phyloP scores from a whole-genome alignment of 352 stramenopile species.

The Pythium sukuiense region DNA sequence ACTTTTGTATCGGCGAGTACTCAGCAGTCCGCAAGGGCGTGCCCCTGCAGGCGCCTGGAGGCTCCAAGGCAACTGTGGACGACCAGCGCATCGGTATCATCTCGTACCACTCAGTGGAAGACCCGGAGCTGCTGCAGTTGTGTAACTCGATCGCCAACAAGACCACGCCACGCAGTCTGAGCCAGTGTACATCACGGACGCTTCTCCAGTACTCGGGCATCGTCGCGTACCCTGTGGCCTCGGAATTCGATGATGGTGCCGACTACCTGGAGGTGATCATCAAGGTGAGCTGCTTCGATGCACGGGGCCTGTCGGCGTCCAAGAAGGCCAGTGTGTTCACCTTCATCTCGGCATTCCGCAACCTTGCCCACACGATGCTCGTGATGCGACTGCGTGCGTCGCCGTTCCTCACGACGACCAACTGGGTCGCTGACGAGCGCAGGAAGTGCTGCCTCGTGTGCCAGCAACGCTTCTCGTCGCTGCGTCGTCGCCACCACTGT shows the following conservation, averaged over 20 bases:
- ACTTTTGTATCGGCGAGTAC: slow-evolving; percentile 64
- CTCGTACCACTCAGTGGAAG: slow-evolving; percentile 66
- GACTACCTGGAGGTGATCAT: slow-evolving; percentile 60
- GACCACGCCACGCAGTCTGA: slow-evolving; percentile 15
- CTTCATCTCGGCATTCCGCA: slow-evolving; percentile 47
- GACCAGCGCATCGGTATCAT: slow-evolving; percentile 68
- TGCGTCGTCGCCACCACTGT: slow-evolving; percentile 63
- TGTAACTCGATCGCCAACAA: slow-evolving; percentile 53
- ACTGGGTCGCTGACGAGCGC: slow-evolving; percentile 52
- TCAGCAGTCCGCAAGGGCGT: slow-evolving; percentile 53
- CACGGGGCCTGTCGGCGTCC: slow-evolving; percentile 36
- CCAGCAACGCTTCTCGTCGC: slow-evolving; percentile 53
- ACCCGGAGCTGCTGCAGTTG: slow-evolving; percentile 55
- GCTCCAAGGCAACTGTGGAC: slow-evolving; percentile 20
- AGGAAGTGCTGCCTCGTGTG: slow-evolving; percentile 65
- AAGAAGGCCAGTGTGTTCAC: slow-evolving; percentile 52
- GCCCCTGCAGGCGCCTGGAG: slow-evolving; percentile 14
- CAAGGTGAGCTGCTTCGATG: slow-evolving; percentile 63
- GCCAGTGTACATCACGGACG: slow-evolving; percentile 33
- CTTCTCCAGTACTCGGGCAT: slow-evolving; percentile 64
- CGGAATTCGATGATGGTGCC: slow-evolving; percentile 27
- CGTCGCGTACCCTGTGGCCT: slow-evolving; percentile 59
- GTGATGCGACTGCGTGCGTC: slow-evolving; percentile 62
- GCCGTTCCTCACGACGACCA: slow-evolving; percentile 49
- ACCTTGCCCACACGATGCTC: slow-evolving; percentile 53